phyloP scores from a whole-genome alignment of 1,284 basidiomycete genomes.

The Ganoderma sinense region DNA sequence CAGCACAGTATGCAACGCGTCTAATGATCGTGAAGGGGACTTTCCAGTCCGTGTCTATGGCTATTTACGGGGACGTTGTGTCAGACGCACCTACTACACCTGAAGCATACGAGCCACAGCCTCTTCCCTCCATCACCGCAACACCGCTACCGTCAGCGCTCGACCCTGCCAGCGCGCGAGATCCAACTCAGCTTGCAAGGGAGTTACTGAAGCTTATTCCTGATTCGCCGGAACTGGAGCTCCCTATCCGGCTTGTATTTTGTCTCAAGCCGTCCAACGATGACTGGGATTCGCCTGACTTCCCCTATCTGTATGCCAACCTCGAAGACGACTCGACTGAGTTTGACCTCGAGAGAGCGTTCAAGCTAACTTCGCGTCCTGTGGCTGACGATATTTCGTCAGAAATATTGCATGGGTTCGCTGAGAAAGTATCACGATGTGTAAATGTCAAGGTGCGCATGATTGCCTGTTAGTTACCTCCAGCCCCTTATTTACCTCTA shows the following conservation, averaged over 20 bases:
- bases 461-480: background rate
- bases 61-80: slow-evolving; percentile 69
- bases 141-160: slow-evolving; percentile 54
- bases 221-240: slow-evolving; percentile 62
- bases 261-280: slow-evolving; percentile 77
- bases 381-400: slow-evolving; percentile 59
- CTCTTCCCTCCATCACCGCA: slow-evolving; percentile 48
- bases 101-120: slow-evolving; percentile 43
- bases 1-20: slow-evolving; percentile 70
- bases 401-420: slow-evolving; percentile 58
- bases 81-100: slow-evolving; percentile 40
- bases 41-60: slow-evolving; percentile 71
- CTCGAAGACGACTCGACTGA: slow-evolving; percentile 54
- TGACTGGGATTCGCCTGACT: slow-evolving; percentile 78
- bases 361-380: slow-evolving; percentile 58
- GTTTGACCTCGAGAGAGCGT: slow-evolving; percentile 61
- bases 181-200: slow-evolving; percentile 68
- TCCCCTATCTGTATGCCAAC: slow-evolving; percentile 72
- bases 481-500: background rate
- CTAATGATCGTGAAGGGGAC: slow-evolving; percentile 80
- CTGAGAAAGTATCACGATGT: slow-evolving; percentile 56
- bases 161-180: slow-evolving; percentile 64
- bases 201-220: slow-evolving; percentile 67
- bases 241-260: slow-evolving; percentile 74
- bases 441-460: slow-evolving; percentile 60